Base-by-base conservation (phyloP, 306 rosid species). In the Cyclanthera cordifolia region DNA sequence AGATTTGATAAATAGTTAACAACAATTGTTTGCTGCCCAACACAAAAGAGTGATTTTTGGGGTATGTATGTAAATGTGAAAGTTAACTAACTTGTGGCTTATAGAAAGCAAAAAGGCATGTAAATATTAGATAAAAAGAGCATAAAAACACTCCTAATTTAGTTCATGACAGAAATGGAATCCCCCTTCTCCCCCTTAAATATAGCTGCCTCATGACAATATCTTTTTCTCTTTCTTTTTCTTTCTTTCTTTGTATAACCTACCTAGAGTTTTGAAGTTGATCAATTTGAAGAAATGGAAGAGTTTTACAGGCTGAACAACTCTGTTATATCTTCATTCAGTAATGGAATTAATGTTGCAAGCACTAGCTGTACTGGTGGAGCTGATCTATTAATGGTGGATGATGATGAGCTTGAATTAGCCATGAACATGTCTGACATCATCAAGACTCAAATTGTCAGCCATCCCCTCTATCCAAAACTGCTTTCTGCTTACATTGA, bases 391-490 rank as follows among this genome's bases (percentile, higher is more conserved):
- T n/a, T n/a, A 64, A 55, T 67, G 46, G 34, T 71, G 72, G 41
- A 48, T 32, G 28, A 34, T 45, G 20, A 56, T 37, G 43, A 55
- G 4, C 78, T 55, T 17, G 53, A 76, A 37, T 37, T 37, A 67
- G 43, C 54, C 13, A 59, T 70, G 21, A 76, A 71, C 15, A 75
- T 80, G 67, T 69, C 82, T 67, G 87, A 86, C 76, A 82, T 73
- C 21, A 55, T 86, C 63, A 91, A 91, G 76, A 50, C 77, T 73
- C 95, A 83, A 84, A 91, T 91, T 71, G 83, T 84, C 47, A 77
- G 65, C 73, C 97, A 91, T 20, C 97, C 97, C 68, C 85, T 81
- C 53, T 88, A 80, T 73, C 83, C 91, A 21, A 78, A 83, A 74
- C 78, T 91, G 54, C 53, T 88, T 3, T 79, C 90, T 70, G 96